Evolutionary conservation across 1,284 basidiomycete species (phyloP).

Genomic region (Leccinum griseonigrum): DNA sequence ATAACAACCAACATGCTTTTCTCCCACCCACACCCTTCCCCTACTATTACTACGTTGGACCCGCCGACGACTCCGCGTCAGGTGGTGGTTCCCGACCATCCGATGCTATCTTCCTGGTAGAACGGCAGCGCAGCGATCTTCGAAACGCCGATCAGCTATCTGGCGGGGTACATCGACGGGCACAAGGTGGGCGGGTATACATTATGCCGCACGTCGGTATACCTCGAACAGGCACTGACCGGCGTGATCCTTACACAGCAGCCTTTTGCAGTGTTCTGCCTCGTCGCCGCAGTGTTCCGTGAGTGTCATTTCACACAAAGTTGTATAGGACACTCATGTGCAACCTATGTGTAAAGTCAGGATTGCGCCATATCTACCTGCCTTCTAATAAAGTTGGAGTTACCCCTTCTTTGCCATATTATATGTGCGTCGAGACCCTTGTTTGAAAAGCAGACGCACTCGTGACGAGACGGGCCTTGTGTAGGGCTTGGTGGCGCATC

Average conservation of each 20-base stretch:
- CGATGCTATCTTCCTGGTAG: constrained; percentile 43
- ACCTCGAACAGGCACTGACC: constrained; percentile 51
- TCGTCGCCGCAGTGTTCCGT: constrained; percentile 52
- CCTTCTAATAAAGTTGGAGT: constrained; percentile 55
- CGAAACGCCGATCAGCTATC: constrained; percentile 46
- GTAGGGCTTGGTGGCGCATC: constrained; percentile 56
- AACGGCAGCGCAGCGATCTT: constrained; percentile 49
- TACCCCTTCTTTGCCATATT: constrained; percentile 59
- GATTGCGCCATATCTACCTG: constrained; percentile 51
- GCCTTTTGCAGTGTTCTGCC: constrained; percentile 55
- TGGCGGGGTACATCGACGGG: constrained; percentile 52
- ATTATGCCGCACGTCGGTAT: constrained; percentile 69
- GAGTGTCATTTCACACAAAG: constrained; percentile 9
- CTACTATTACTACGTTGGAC: background rate
- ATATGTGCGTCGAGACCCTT: constrained; percentile 39
- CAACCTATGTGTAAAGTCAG: constrained; percentile 38
- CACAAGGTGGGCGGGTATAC: constrained; percentile 57
- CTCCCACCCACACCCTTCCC: background rate
- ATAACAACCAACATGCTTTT: background rate
- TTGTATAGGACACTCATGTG: background rate
- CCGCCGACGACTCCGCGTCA: background rate
- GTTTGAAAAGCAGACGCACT: background rate
- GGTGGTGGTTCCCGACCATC: constrained; percentile 28
- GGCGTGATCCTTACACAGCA: background rate
- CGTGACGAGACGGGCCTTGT: constrained; percentile 31